Base-by-base conservation (phyloP, 371 early-diverging fungal species). In the Rhizomucor miehei region DNA sequence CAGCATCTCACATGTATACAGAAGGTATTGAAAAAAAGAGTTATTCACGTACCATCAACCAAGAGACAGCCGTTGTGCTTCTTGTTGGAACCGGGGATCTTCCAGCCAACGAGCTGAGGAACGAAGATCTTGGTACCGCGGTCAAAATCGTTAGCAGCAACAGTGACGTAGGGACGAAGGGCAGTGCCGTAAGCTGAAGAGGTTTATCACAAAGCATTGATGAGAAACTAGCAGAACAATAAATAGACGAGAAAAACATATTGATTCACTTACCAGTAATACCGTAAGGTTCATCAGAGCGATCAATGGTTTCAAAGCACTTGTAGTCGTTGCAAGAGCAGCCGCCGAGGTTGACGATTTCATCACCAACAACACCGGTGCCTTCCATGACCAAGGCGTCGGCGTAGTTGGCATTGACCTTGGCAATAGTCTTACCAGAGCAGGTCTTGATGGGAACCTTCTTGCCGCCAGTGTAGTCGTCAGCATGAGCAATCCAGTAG, bases 351-450 rank as follows among this genome's bases (percentile, higher is more conserved):
- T 77, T 77, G 44, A 77, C 62, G 25, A 77, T 57, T 54, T 73
- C 65, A 57, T 60, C 52, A 13, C 66, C 66, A 16, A 77, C 59
- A 46, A 73, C 51, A 55, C 77, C 77, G 40, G 77, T 71, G 41
- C 77, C 77, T 65, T 77, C 77, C 77, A 77, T 73, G 41, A 71
- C 73, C 14, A 77, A 54, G 14, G 71, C 72, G 60, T 77, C 74
- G 46, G 74, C 77, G 54, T 73, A 77, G 17, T 66, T 56, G 36
- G 69, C 61, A 45, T 60, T 47, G 44, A 77, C 74, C 48, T 60
- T 62, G 49, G 69, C 77, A 44, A 77, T 62, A 45, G 56, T 59
- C 19, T 73, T 62, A 37, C 74, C 74, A 36, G 60, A 29, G 44
- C 77, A 77, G 35, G 77, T 73, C 60, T 66, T 71, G 61, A 77